phyloP scores from a whole-genome alignment of 2,329 filamentous ascomycete species.

The Rhinocladiella mackenziei region DNA sequence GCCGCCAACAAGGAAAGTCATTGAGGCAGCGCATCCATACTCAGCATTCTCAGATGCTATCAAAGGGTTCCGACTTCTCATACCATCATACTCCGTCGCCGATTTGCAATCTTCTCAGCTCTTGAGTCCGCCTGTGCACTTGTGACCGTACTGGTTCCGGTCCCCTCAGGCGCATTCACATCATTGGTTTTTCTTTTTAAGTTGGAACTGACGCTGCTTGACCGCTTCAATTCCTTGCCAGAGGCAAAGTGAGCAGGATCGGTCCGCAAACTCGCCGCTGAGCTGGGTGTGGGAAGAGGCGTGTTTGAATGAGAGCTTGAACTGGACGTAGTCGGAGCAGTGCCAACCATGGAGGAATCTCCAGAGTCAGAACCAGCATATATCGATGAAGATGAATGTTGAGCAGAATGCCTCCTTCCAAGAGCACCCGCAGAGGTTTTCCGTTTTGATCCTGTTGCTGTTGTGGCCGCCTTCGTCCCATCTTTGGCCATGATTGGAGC shows the following conservation, averaged over 20 bases:
- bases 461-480: slow-evolving; percentile 1
- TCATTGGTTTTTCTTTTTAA: background rate
- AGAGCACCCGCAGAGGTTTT: slow-evolving; percentile 4
- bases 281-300: slow-evolving; percentile 4
- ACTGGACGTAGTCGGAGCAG: background rate
- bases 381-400: slow-evolving; percentile 11
- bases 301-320: background rate
- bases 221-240: slow-evolving; percentile 12
- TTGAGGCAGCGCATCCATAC: too few relatives aligned
- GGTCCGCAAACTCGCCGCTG: slow-evolving; percentile 1
- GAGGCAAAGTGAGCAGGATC: background rate
- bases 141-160: background rate
- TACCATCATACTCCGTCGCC: slow-evolving; percentile 28
- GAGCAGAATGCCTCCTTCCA: slow-evolving; percentile 19
- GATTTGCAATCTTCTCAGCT: slow-evolving; percentile 23
- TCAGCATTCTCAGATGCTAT: too few relatives aligned
- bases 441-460: slow-evolving; percentile 12
- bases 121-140: slow-evolving; percentile 3
- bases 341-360: background rate
- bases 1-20: too few relatives aligned
- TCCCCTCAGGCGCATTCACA: background rate
- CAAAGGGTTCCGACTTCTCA: slow-evolving; percentile 4
- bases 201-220: slow-evolving; percentile 17
- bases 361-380: background rate
- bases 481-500: background rate